Evolutionary conservation across 2,329 filamentous ascomycete species (phyloP), one percentile per base, ranked within the genome.

Genomic region (Ceratocystiopsis sp.): DNA sequence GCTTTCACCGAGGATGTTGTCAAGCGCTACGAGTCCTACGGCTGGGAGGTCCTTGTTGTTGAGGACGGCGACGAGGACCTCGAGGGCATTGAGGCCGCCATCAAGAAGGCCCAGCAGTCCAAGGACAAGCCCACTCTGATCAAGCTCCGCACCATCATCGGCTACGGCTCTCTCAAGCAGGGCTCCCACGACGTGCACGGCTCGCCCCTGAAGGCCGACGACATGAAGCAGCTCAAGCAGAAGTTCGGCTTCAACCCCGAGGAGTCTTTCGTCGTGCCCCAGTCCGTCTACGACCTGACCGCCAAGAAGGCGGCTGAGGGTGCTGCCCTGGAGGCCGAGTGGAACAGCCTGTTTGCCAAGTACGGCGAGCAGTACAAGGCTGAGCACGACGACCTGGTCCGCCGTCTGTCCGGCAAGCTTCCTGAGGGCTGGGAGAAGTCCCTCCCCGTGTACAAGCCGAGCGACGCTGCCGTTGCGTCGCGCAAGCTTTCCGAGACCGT

Each of bases 121-220:
- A 96, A 78, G 64, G 77, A 96, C 74, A 98, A 96, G 81, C 91
- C 91, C 51, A 82, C 87, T 48, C 69, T 98, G 58, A 95, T 98
- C 73, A 87, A 93, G 73, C 78, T 98, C 56, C 86, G 79, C 61
- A 98, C 91, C 60, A 96, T 84, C 63, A 98, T 98, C 60, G 91
- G 91, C 57, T 98, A 80, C 67, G 91, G 91, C 56, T 96, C 91
- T 55, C 76, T 82, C 65, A 77, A 91, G 57, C 76, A 93, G 71
- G 91, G 91, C 58, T 96, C 91, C 54, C 81, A 84, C 62, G 84
- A 84, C 64, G 91, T 98, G 50, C 91, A 98, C 75, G 91, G 91
- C 55, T 86, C 89, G 62, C 82, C 91, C 49, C 77, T 98, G 53
- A 96, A 96, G 78, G 75, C 78, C 52, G 89, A 95, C 56, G 91